Percentiles rank a stretch among this genome's conserved stretches.
Evolutionary conservation across 345 rosid species (phyloP).

Genomic region (Populus tremula): DNA sequence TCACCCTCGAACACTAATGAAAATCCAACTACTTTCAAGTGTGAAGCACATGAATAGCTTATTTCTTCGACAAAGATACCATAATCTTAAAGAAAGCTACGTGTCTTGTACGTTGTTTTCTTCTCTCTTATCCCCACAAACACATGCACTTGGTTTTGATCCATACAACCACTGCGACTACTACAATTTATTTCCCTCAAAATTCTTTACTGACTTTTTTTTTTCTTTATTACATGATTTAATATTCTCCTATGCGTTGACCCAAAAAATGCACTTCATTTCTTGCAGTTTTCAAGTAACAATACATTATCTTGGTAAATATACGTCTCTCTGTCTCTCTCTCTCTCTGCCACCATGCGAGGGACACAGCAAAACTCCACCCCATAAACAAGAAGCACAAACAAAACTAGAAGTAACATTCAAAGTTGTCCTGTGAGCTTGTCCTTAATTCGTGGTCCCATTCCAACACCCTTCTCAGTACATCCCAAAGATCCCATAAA

Average conservation of each 20-base stretch:
- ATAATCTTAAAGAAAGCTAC: conserved; percentile 36
- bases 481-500: not conserved
- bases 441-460: conserved; percentile 11
- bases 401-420: conserved; percentile 9
- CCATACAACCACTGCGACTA: not conserved
- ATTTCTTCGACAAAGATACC: conserved; percentile 36
- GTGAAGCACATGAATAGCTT: conserved; percentile 18
- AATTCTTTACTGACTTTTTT: conserved; percentile 1
- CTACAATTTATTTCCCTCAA: conserved; percentile 16
- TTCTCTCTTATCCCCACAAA: conserved; percentile 28
- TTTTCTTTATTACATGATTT: not conserved
- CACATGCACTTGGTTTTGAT: not conserved
- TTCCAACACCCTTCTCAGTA: not conserved
- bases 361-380: conserved; percentile 11
- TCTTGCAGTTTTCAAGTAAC: not conserved
- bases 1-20: too few relatives aligned
- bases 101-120: conserved; percentile 28
- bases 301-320: conserved; percentile 15
- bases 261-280: conserved; percentile 6
- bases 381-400: conserved; percentile 5
- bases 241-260: conserved; percentile 8
- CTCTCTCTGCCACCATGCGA: conserved; percentile 12
- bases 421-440: conserved; percentile 8
- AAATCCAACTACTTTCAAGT: not conserved
- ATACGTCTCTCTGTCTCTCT: not conserved